Evolutionary conservation across 306 rosid genomes (phyloP).

Genomic region (Dalbergia cochinchinensis): DNA sequence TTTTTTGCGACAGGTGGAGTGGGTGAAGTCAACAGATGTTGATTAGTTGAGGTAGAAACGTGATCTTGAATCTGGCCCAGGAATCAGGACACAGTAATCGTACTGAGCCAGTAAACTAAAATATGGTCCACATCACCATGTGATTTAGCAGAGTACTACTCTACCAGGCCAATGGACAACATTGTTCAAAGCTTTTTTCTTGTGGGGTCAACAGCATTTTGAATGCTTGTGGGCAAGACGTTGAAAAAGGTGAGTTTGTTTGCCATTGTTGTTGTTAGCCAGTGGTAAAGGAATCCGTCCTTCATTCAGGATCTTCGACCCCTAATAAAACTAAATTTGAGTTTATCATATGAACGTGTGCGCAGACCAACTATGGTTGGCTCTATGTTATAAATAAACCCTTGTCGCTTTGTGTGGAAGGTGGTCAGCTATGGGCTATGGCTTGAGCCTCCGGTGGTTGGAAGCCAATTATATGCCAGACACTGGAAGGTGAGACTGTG

Average conservation of each 20-base stretch:
- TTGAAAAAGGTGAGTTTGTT: too few relatives aligned
- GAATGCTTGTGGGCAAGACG: neutral
- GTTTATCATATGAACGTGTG: neutral
- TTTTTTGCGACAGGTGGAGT: neutral
- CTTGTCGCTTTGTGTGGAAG: neutral
- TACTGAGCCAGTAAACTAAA: neutral
- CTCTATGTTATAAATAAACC: neutral
- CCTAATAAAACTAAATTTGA: neutral
- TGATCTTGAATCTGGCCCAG: neutral
- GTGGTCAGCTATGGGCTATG: neutral
- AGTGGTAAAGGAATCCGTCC: too few relatives aligned
- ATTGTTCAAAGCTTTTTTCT: neutral
- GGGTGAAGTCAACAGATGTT: neutral
- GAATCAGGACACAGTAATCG: too few relatives aligned
- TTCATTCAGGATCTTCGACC: neutral
- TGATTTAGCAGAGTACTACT: conserved; percentile 30
- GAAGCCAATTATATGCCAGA: neutral
- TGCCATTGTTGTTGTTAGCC: too few relatives aligned
- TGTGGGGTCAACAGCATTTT: neutral
- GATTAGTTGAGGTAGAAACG: neutral
- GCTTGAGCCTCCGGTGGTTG: neutral
- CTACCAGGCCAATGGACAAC: neutral
- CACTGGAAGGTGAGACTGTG: neutral
- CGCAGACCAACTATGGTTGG: neutral
- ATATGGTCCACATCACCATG: neutral